Percentiles rank a stretch among this genome's conserved stretches.
Conservation (phyloP, 2,329 filamentous ascomycete genomes). For the Hymenoscyphus fraxineus region DNA sequence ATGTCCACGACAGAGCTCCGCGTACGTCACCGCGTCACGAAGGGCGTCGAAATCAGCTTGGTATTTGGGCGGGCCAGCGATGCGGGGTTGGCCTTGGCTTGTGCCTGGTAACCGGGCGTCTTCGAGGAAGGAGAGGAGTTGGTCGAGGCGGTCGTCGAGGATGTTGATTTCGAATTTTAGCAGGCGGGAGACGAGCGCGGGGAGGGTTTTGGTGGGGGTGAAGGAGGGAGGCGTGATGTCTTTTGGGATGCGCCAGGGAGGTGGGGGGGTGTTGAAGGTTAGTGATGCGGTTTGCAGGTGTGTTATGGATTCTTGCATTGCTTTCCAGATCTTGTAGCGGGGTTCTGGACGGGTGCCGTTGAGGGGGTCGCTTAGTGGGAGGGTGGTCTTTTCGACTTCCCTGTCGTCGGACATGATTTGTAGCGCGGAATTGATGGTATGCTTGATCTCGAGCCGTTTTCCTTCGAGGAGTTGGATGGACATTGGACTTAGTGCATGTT, state of each 20-base stretch:
- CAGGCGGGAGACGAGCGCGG: slow-evolving; percentile 10
- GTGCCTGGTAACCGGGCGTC: slow-evolving; percentile 12
- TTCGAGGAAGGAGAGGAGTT: slow-evolving; percentile 14
- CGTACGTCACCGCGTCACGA: neutral
- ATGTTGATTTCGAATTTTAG: slow-evolving; percentile 16
- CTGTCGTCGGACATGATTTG: slow-evolving; percentile 8
- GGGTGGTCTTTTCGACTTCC: slow-evolving; percentile 1
- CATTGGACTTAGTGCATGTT: neutral
- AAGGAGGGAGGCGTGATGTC: neutral
- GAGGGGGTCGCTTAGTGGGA: slow-evolving; percentile 1
- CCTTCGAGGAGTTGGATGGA: neutral
- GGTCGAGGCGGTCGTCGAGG: slow-evolving; percentile 15
- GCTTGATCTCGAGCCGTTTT: neutral
- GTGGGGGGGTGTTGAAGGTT: neutral
- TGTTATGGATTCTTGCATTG: slow-evolving; percentile 11
- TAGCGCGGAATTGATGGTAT: neutral
- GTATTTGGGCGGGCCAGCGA: slow-evolving; percentile 4
- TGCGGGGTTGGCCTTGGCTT: slow-evolving; percentile 6
- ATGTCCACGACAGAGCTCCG: slow-evolving; percentile 3
- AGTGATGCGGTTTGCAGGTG: neutral
- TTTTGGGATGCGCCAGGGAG: slow-evolving; percentile 1
- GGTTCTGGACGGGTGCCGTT: neutral
- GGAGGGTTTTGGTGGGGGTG: slow-evolving; percentile 6
- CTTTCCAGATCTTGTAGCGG: slow-evolving; percentile 12
- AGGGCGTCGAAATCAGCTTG: slow-evolving; percentile 11